Evolutionary conservation across 2,329 filamentous ascomycete species (phyloP).

Genomic region (Clonostachys byssicola): DNA sequence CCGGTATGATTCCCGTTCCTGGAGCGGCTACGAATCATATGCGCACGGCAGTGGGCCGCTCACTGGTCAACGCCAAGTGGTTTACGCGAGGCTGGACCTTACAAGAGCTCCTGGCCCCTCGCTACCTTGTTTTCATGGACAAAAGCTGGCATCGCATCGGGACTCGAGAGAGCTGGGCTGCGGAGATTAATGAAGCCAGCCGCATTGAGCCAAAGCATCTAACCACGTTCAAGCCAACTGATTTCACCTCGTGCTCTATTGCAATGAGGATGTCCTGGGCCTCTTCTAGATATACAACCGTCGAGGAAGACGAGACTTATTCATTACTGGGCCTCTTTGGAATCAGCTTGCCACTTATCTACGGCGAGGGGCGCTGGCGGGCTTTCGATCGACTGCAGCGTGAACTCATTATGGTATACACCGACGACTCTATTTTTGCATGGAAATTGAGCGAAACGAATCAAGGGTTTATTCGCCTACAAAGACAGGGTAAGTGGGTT

Average conservation of each 20-base stretch:
- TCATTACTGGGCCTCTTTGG: slow-evolving; percentile 22
- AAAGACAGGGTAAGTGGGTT: too few species aligned
- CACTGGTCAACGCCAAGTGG: neutral
- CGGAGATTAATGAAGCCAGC: slow-evolving; percentile 17
- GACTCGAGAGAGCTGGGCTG: slow-evolving; percentile 6
- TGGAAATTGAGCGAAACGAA: too few species aligned
- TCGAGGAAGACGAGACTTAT: slow-evolving; percentile 21
- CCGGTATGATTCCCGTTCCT: neutral
- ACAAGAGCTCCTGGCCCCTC: slow-evolving; percentile 9
- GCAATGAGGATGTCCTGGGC: slow-evolving; percentile 23
- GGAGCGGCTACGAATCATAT: slow-evolving; percentile 1
- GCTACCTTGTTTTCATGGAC: slow-evolving; percentile 13
- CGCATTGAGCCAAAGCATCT: slow-evolving; percentile 10
- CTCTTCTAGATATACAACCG: slow-evolving; percentile 12
- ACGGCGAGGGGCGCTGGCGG: slow-evolving; percentile 17
- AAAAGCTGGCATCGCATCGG: slow-evolving; percentile 13
- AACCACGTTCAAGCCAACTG: neutral
- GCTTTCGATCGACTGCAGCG: too few species aligned
- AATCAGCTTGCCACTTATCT: slow-evolving; percentile 22
- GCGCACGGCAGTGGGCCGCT: too few species aligned
- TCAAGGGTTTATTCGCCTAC: too few species aligned
- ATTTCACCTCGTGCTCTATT: neutral
- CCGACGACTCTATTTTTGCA: too few species aligned
- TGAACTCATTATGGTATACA: too few species aligned
- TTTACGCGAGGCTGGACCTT: slow-evolving; percentile 9